Evolutionary conservation across 2,329 filamentous ascomycete species (phyloP), one percentile per base, ranked within the genome.

Genomic region (Beauveria asiatica): DNA sequence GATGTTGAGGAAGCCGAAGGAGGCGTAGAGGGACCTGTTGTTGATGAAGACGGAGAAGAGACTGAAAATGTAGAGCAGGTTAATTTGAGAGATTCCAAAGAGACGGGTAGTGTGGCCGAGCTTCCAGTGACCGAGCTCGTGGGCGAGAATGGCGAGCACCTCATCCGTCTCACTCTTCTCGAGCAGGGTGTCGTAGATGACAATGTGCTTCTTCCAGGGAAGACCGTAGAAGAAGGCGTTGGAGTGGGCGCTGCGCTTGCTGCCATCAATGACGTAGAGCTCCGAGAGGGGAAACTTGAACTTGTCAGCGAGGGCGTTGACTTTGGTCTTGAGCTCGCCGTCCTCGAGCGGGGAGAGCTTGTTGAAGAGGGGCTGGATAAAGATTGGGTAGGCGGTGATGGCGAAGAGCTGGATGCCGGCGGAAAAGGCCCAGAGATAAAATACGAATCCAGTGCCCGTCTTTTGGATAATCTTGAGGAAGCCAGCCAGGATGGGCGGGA

Each of bases 131-230:
- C 94, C 94, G 52, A 99, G 83, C 76, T 99, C 94, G 73, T 99
- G 94, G 41, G 91, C 92, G 58, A 99, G 80, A 57, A 99, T 92
- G 65, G 94, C 93, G 62, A 96, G 90, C 45, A 99, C 92, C 75
- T 99, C 94, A 70, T 94, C 83, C 4, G 89, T 86, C 64, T 92
- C 85, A 73, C 89, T 94, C 83, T 97, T 96, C 76, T 97, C 93
- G 64, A 99, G 92, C 64, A 99, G 78, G 5, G 95, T 99, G 72
- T 99, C 94, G 73, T 96, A 99, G 71, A 99, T 95, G 70, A 99
- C 94, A 78, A 99, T 99, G 79, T 97, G 95, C 83, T 97, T 97
- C 83, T 97, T 97, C 92, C 93, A 99, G 46, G 94, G 94, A 60
- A 99, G 83, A 62, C 94, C 94, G 68, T 95, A 97, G 78, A 99